These are phyloP conservation scores for Exophiala dermatitidis DNA, from an alignment of 2,329 filamentous ascomycete genomes.

Conservation along the genomic window DNA sequence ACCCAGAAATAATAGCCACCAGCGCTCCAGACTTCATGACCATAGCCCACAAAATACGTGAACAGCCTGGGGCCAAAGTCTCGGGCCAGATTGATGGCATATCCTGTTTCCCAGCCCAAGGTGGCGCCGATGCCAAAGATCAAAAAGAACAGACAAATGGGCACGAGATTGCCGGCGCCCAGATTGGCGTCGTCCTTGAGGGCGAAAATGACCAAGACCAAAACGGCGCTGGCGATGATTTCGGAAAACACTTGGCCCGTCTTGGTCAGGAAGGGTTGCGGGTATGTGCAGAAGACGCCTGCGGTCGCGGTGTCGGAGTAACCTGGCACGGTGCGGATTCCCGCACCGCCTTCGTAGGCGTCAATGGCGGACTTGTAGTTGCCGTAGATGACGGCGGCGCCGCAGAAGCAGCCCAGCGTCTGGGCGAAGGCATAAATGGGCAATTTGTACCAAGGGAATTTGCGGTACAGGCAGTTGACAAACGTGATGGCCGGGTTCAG, in stretches of 20 bases:
- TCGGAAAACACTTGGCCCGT: slow-evolving; percentile 59
- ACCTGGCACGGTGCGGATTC: slow-evolving; percentile 51
- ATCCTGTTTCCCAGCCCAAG: slow-evolving; percentile 63
- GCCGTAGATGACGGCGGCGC: slow-evolving; percentile 47
- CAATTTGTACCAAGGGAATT: slow-evolving; percentile 55
- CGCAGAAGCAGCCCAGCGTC: slow-evolving; percentile 55
- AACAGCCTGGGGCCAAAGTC: slow-evolving; percentile 59
- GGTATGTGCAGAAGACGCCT: slow-evolving; percentile 61
- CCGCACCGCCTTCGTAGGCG: slow-evolving; percentile 49
- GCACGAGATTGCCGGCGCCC: slow-evolving; percentile 48
- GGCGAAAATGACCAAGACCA: slow-evolving; percentile 61
- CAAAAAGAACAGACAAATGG: slow-evolving; percentile 56
- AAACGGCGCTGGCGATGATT: slow-evolving; percentile 53
- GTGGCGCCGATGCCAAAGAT: slow-evolving; percentile 62
- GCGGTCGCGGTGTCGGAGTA: slow-evolving; percentile 51
- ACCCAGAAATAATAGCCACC: slow-evolving; percentile 62
- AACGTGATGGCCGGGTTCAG: slow-evolving; percentile 60
- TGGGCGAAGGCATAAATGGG: slow-evolving; percentile 57
- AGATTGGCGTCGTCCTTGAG: slow-evolving; percentile 48
- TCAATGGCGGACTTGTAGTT: slow-evolving; percentile 55
- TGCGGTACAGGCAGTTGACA: slow-evolving; percentile 54
- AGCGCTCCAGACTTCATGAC: slow-evolving; percentile 48
- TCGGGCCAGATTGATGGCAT: slow-evolving; percentile 60
- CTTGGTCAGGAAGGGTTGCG: slow-evolving; percentile 54
- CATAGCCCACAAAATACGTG: slow-evolving; percentile 56